Evolutionary conservation across 1,284 basidiomycete species (phyloP).

Genomic region (Melanopsichium pennsylvanicum): DNA sequence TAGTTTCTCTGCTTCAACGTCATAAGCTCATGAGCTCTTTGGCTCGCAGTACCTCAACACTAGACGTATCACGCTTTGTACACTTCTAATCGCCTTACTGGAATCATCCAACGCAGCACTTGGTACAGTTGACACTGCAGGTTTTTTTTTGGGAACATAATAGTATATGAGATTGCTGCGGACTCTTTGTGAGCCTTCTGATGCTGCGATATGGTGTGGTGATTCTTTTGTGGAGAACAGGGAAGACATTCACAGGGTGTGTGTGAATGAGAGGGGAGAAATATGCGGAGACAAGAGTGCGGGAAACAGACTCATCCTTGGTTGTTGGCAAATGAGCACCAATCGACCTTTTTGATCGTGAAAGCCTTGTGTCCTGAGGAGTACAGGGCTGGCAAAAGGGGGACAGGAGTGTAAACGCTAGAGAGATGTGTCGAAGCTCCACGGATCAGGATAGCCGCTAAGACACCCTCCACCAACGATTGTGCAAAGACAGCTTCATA

Average conservation of each 20-base stretch:
- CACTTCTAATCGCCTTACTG: too few species aligned
- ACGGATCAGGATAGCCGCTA: slow-evolving; percentile 31
- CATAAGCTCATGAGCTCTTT: too few species aligned
- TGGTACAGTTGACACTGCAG: too few species aligned
- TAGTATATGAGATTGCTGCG: slow-evolving; percentile 48
- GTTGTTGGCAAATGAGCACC: slow-evolving; percentile 11
- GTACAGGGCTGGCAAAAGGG: slow-evolving; percentile 1
- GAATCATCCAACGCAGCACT: background rate
- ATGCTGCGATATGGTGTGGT: slow-evolving; percentile 47
- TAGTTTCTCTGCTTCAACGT: too few species aligned
- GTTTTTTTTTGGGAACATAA: slow-evolving; percentile 38
- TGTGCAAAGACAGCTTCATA: slow-evolving; percentile 20
- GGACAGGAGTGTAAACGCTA: slow-evolving; percentile 7
- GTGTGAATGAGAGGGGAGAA: slow-evolving; percentile 6
- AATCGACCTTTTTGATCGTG: slow-evolving; percentile 47
- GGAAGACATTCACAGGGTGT: slow-evolving; percentile 4
- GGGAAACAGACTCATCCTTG: slow-evolving; percentile 23
- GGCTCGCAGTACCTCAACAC: too few species aligned
- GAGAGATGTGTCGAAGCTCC: slow-evolving; percentile 19
- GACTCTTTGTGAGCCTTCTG: slow-evolving; percentile 50
- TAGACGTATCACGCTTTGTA: too few species aligned
- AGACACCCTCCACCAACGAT: slow-evolving; percentile 17
- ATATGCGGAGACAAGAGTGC: slow-evolving; percentile 37
- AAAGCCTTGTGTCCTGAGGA: slow-evolving; percentile 1
- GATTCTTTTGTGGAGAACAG: slow-evolving; percentile 22